phyloP scores from a whole-genome alignment of 2,329 filamentous ascomycete genomes.

The Leptosphaerulina australis region DNA sequence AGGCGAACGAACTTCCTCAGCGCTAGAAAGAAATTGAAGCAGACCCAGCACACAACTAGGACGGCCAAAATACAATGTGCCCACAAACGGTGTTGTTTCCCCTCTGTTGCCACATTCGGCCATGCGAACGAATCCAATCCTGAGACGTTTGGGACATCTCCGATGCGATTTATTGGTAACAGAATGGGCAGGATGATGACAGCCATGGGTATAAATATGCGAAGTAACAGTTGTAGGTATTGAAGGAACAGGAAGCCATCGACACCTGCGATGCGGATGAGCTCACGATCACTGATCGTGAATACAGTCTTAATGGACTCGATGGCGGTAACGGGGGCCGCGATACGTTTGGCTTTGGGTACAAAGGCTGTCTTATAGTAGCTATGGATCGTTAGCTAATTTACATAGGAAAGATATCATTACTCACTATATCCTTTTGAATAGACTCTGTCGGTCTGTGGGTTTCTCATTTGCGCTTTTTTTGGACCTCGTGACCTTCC shows the following conservation, averaged over 20 bases:
- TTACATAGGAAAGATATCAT: neutral
- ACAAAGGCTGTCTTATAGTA: slow-evolving; percentile 50
- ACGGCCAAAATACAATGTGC: slow-evolving; percentile 84
- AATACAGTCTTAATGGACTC: slow-evolving; percentile 58
- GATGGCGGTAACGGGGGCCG: slow-evolving; percentile 43
- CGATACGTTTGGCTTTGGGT: slow-evolving; percentile 43
- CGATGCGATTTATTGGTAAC: slow-evolving; percentile 80
- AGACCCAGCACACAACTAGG: slow-evolving; percentile 80
- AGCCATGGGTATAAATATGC: slow-evolving; percentile 88
- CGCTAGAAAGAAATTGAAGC: slow-evolving; percentile 85
- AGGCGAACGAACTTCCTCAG: slow-evolving; percentile 88
- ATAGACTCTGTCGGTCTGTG: slow-evolving; percentile 42
- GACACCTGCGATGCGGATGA: slow-evolving; percentile 93
- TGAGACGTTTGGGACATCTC: slow-evolving; percentile 61
- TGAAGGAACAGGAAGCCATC: slow-evolving; percentile 98
- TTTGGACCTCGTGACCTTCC: slow-evolving; percentile 40
- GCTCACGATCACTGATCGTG: slow-evolving; percentile 75
- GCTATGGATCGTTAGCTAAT: slow-evolving; percentile 31
- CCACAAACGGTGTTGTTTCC: slow-evolving; percentile 74
- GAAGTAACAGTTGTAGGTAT: slow-evolving; percentile 81
- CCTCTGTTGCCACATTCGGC: slow-evolving; percentile 73
- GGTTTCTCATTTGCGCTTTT: slow-evolving; percentile 23
- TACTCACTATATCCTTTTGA: slow-evolving; percentile 48
- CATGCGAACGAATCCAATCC: slow-evolving; percentile 80
- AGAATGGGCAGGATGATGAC: slow-evolving; percentile 81